Evolutionary conservation across 164 flowering plant genomes (phyloP).

Genomic region (Liriodendron chinense): DNA sequence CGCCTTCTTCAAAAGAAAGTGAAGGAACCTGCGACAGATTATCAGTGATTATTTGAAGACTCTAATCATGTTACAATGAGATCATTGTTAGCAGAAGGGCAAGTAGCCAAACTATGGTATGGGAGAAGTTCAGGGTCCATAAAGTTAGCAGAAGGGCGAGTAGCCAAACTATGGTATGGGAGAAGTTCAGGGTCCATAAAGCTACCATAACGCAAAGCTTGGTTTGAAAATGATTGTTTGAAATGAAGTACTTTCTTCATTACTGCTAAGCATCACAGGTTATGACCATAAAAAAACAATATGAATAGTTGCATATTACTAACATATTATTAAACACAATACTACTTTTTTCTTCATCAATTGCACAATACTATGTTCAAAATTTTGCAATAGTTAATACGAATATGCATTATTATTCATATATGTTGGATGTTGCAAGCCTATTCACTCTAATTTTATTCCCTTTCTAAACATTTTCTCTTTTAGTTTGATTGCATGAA

Average conservation of each 20-base stretch:
- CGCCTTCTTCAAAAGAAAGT: conserved; percentile 38
- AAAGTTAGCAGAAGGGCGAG: not conserved
- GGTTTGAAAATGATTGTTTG: not conserved
- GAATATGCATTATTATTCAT: not conserved
- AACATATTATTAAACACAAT: not conserved
- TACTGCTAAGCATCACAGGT: not conserved
- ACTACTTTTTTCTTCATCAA: not conserved
- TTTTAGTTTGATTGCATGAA: not conserved
- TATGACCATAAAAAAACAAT: no score
- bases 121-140: not conserved
- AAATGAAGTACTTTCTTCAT: not conserved
- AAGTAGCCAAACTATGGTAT: not conserved
- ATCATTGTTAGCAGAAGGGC: not conserved
- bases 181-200: no score
- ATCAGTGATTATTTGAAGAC: conserved; percentile 1
- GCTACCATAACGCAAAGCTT: not conserved
- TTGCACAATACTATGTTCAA: not conserved
- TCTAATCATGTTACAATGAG: not conserved
- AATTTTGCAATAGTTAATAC: not conserved
- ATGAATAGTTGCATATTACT: not conserved
- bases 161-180: no score
- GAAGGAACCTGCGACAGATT: conserved; percentile 64
- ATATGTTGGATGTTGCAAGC: not conserved
- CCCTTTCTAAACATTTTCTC: not conserved
- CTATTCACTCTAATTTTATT: not conserved